Evolutionary conservation across 1,139 yeast species (phyloP).

Genomic region (Hyphopichia burtonii): DNA sequence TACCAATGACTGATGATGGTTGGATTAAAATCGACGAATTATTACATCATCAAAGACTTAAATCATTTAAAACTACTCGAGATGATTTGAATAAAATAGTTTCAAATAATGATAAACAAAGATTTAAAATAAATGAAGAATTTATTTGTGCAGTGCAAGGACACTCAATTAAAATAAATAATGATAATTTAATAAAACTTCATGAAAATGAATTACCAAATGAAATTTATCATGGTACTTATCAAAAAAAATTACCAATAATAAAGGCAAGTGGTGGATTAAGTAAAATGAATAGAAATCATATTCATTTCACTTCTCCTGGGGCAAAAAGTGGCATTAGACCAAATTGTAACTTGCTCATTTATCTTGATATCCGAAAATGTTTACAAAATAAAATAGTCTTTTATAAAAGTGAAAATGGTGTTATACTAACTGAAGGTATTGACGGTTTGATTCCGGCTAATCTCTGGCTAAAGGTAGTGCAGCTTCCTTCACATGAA

Average conservation of each 20-base stretch:
- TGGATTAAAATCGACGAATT: constrained; percentile 56
- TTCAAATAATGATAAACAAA: constrained; percentile 60
- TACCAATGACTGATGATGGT: constrained; percentile 67
- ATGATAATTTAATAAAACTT: constrained; percentile 35
- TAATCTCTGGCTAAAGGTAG: constrained; percentile 39
- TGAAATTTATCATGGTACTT: constrained; percentile 79
- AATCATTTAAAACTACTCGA: constrained; percentile 49
- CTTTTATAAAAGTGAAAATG: constrained; percentile 66
- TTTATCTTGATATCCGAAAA: constrained; percentile 57
- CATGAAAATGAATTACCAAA: constrained; percentile 20
- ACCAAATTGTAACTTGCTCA: constrained; percentile 53
- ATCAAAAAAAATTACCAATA: constrained; percentile 39
- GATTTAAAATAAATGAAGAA: constrained; percentile 51
- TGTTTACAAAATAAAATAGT: constrained; percentile 44
- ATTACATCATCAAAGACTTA: constrained; percentile 58
- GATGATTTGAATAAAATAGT: constrained; percentile 66
- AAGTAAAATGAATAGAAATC: constrained; percentile 71
- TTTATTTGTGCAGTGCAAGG: constrained; percentile 90
- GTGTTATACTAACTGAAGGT: constrained; percentile 72
- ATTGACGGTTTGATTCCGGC: constrained; percentile 53
- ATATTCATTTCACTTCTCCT: constrained; percentile 64
- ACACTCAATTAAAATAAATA: constrained; percentile 61
- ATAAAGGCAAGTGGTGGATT: constrained; percentile 62
- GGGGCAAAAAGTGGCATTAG: constrained; percentile 67
- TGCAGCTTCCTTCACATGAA: no score